A percentile compares a stretch with the other conserved stretches of the same genome.
phyloP scores from a whole-genome alignment of 2,329 filamentous ascomycete genomes.

The Neopestalotiopsis sp. region DNA sequence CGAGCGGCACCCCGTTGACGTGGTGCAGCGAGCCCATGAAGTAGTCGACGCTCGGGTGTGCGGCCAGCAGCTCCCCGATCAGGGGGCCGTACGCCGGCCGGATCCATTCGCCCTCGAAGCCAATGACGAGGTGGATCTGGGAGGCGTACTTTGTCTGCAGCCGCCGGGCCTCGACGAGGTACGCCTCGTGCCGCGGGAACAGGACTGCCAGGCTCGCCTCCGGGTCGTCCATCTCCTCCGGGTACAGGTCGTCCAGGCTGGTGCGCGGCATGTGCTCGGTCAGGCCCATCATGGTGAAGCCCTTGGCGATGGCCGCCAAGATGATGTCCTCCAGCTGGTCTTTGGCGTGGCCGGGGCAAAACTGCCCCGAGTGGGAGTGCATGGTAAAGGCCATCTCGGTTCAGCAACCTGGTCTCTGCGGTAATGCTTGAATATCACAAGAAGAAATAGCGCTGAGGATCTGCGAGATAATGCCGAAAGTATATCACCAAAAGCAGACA shows the following conservation, averaged over 20 bases:
- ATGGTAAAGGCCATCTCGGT: slow-evolving; percentile 91
- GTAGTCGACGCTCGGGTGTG: slow-evolving; percentile 75
- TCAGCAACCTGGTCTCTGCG: background rate
- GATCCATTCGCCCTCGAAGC: slow-evolving; percentile 94
- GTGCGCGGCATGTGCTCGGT: slow-evolving; percentile 95
- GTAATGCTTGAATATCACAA: background rate
- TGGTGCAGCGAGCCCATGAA: slow-evolving; percentile 96
- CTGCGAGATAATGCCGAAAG: background rate
- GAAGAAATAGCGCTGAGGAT: background rate
- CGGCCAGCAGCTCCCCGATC: slow-evolving; percentile 61
- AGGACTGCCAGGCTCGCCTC: slow-evolving; percentile 53
- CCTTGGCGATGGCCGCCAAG: slow-evolving; percentile 75
- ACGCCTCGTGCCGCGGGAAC: slow-evolving; percentile 67
- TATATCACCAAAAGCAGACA: background rate
- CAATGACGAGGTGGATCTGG: slow-evolving; percentile 81
- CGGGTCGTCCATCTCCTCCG: slow-evolving; percentile 74
- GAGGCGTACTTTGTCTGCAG: slow-evolving; percentile 72
- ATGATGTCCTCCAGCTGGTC: slow-evolving; percentile 85
- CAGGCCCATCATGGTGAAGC: slow-evolving; percentile 83
- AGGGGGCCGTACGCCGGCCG: slow-evolving; percentile 64
- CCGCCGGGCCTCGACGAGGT: slow-evolving; percentile 75
- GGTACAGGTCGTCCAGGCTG: slow-evolving; percentile 78
- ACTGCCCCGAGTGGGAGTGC: slow-evolving; percentile 97
- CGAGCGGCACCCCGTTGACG: slow-evolving; percentile 84
- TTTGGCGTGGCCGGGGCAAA: slow-evolving; percentile 89